Evolutionary conservation across 176 grass and related monocot genomes (phyloP).

Genomic region (Eragrostis curvula): DNA sequence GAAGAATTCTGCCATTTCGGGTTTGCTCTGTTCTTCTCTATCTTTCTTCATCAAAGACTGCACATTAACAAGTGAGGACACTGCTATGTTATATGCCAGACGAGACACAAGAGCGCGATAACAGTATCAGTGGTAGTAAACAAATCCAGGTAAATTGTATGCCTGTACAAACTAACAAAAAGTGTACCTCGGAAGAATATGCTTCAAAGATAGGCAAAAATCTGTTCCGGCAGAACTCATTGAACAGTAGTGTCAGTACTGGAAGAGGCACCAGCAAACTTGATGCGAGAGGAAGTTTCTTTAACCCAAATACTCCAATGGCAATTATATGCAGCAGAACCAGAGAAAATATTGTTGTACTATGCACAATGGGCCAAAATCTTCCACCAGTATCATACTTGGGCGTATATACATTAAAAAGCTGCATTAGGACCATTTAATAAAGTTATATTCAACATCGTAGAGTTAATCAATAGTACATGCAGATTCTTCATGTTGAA

Average conservation of each 20-base stretch:
- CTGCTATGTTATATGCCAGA: neutral
- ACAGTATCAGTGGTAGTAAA: neutral
- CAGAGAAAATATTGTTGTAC: slow-evolving; percentile 81
- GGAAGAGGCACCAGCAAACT: slow-evolving; percentile 82
- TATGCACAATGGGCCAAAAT: slow-evolving; percentile 93
- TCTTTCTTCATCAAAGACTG: slow-evolving; percentile 96
- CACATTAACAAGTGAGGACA: slow-evolving; percentile 28
- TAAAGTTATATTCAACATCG: slow-evolving; percentile 29
- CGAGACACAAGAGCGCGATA: neutral
- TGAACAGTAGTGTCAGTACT: slow-evolving; percentile 76
- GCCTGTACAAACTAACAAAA: neutral
- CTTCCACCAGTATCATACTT: slow-evolving; percentile 95
- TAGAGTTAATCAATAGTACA: neutral
- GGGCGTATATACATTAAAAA: slow-evolving; percentile 77
- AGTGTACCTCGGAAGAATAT: slow-evolving; percentile 81
- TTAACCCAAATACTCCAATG: slow-evolving; percentile 87
- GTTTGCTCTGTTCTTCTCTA: slow-evolving; percentile 69
- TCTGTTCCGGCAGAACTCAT: slow-evolving; percentile 84
- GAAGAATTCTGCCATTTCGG: slow-evolving; percentile 75
- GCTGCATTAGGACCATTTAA: slow-evolving; percentile 61
- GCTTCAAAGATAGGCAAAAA: slow-evolving; percentile 82
- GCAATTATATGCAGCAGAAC: slow-evolving; percentile 82
- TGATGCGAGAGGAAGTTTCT: slow-evolving; percentile 82
- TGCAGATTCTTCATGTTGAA: neutral
- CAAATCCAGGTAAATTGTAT: neutral